phyloP scores from a whole-genome alignment of 2,329 filamentous ascomycete species.

The Juglanconis oblonga region DNA sequence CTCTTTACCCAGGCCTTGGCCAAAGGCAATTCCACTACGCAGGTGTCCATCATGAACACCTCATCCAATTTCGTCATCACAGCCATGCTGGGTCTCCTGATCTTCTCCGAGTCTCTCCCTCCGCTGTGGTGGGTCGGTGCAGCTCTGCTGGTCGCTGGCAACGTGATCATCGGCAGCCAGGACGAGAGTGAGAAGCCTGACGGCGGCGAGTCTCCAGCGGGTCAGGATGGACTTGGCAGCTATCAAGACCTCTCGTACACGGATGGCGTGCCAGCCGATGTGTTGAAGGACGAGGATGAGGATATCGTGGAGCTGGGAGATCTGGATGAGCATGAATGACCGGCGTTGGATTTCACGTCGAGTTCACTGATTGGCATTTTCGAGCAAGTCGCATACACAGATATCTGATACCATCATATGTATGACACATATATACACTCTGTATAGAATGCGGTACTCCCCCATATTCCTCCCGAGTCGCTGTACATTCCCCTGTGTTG shows the following conservation, averaged over 20 bases:
- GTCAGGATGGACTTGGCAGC: slow-evolving; percentile 24
- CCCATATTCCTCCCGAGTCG: no score
- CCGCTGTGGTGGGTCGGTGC: slow-evolving; percentile 77
- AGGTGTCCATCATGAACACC: slow-evolving; percentile 79
- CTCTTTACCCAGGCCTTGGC: slow-evolving; percentile 79
- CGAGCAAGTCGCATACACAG: background rate
- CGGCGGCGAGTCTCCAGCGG: slow-evolving; percentile 15
- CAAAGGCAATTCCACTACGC: slow-evolving; percentile 69
- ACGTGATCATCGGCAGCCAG: slow-evolving; percentile 72
- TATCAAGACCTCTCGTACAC: slow-evolving; percentile 30
- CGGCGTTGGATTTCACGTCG: background rate
- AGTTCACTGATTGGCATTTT: background rate
- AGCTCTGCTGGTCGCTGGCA: slow-evolving; percentile 68
- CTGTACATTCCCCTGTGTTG: no score
- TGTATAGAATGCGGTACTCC: no score
- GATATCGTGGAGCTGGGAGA: slow-evolving; percentile 24
- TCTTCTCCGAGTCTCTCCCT: slow-evolving; percentile 71
- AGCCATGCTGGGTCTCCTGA: slow-evolving; percentile 64
- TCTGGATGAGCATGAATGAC: slow-evolving; percentile 7
- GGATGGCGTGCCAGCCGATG: slow-evolving; percentile 9
- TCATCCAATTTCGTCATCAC: slow-evolving; percentile 79
- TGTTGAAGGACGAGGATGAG: slow-evolving; percentile 21
- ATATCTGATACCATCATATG: background rate
- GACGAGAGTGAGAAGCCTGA: slow-evolving; percentile 44
- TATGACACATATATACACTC: background rate